Conservation (phyloP, 129 eudicot genomes). For the carrot (Daucus carota) region DNA sequence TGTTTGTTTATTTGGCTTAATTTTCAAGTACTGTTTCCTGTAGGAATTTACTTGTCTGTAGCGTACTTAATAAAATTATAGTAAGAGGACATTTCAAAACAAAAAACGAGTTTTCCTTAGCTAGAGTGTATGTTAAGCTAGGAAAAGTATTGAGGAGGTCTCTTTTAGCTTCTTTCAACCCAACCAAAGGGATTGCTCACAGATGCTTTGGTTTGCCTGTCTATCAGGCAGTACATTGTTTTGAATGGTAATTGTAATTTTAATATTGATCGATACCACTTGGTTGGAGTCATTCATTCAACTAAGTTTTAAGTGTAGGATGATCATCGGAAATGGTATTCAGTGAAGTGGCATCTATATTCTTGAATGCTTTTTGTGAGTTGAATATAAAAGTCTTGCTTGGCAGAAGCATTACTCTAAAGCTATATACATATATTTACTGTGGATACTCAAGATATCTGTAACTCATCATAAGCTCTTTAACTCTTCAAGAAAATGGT, state of each 20-base stretch:
- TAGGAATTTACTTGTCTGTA: background rate
- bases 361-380: background rate
- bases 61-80: background rate
- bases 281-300: background rate
- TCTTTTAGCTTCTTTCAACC: background rate
- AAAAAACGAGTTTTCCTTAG: background rate
- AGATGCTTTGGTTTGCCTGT: background rate
- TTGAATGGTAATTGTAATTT: background rate
- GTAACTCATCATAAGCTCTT: background rate
- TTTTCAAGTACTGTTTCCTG: background rate
- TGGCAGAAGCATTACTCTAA: background rate
- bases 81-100: background rate
- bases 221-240: background rate
- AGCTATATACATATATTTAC: background rate
- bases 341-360: background rate
- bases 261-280: background rate
- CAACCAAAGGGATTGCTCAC: background rate
- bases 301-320: background rate
- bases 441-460: background rate
- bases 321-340: background rate
- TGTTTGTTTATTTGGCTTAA: background rate
- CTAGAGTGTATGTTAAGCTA: background rate
- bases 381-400: too few species aligned
- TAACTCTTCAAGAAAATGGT: background rate
- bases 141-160: background rate